Evolutionary conservation across 805 yeast genomes (phyloP).

Genomic region (Candida boleticola): DNA sequence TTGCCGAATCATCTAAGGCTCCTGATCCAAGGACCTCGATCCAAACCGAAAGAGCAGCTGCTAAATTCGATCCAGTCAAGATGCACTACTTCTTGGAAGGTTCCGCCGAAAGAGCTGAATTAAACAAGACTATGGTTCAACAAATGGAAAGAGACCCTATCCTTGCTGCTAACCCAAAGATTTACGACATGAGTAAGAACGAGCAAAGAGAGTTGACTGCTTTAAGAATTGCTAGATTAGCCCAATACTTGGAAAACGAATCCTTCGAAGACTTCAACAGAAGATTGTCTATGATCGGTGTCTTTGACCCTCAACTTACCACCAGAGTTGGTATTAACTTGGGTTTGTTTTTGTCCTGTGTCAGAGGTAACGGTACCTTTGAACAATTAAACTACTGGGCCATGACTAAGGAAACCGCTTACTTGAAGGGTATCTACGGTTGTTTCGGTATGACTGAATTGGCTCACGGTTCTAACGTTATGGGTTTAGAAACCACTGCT

Average conservation of each 20-base stretch:
- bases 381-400: constrained; percentile 87
- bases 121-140: constrained; percentile 49
- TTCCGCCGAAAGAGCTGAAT: constrained; percentile 37
- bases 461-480: constrained; percentile 62
- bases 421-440: constrained; percentile 57
- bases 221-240: constrained; percentile 56
- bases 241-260: constrained; percentile 57
- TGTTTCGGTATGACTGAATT: constrained; percentile 68
- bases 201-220: constrained; percentile 63
- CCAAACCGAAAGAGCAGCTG: constrained; percentile 31
- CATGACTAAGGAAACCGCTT: constrained; percentile 59
- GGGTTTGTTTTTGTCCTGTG: constrained; percentile 78
- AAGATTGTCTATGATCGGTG: constrained; percentile 56
- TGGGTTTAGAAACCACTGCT: constrained; percentile 55
- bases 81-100: constrained; percentile 45
- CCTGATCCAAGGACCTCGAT: constrained; percentile 34
- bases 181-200: constrained; percentile 56
- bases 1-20: constrained; percentile 16
- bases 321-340: constrained; percentile 87
- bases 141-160: constrained; percentile 70
- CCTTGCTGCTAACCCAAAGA: constrained; percentile 49
- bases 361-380: constrained; percentile 84
- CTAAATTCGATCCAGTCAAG: constrained; percentile 32
- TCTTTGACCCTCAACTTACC: constrained; percentile 74
- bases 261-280: constrained; percentile 48